Conservation (phyloP, 1,139 yeast genomes). For the Arxiozyma bovina region DNA sequence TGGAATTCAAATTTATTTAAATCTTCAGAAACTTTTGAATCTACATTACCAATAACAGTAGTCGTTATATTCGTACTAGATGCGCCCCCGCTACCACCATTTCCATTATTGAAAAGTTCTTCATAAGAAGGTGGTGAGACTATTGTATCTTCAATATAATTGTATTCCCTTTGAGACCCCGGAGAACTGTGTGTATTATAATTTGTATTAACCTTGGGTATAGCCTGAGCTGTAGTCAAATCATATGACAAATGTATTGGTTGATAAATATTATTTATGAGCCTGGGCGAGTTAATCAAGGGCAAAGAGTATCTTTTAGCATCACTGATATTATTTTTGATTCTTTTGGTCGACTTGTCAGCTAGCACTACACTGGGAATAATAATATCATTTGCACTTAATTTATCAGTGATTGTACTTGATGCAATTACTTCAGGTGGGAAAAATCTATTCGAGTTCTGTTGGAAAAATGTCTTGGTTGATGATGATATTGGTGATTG, state of each 20-base stretch:
- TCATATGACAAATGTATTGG: constrained; percentile 40
- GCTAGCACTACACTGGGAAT: constrained; percentile 9
- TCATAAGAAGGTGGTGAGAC: constrained; percentile 4
- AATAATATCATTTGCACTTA: constrained; percentile 37
- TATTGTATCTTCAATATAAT: not conserved
- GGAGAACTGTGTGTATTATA: not conserved
- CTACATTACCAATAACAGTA: not conserved
- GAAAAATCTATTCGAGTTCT: constrained; percentile 27
- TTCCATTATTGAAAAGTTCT: not conserved
- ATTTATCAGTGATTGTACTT: constrained; percentile 45
- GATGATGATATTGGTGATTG: not conserved
- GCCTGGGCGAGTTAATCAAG: constrained; percentile 18
- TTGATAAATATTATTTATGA: constrained; percentile 46
- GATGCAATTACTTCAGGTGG: constrained; percentile 33
- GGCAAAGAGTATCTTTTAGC: constrained; percentile 6
- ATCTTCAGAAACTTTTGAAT: not conserved
- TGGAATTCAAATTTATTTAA: not conserved
- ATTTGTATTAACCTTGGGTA: constrained; percentile 29
- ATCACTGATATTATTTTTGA: not conserved
- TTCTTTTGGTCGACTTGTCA: not conserved
- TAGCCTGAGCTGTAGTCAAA: constrained; percentile 50
- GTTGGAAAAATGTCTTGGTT: constrained; percentile 17
- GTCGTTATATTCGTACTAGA: not conserved
- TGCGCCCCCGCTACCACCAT: not conserved
- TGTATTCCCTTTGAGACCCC: not conserved